Evolutionary conservation across 805 yeast genomes (phyloP), one percentile per base, ranked within the genome.

Genomic region (Kodamaea laetipori): DNA sequence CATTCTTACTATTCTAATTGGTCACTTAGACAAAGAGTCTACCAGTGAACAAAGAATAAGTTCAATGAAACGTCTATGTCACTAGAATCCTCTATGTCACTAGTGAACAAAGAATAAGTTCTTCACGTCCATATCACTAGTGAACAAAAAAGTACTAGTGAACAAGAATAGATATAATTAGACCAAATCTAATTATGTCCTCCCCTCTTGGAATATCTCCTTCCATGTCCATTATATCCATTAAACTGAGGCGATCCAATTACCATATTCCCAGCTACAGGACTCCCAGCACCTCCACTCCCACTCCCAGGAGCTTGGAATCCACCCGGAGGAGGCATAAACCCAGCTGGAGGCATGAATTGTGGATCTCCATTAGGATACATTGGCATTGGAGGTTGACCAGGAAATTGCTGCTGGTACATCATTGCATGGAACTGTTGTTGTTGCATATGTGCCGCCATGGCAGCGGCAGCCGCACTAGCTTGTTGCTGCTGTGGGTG

Each of bases 371-470:
- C 61, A 9, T 63, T 63, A 4, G 63, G 63, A 47, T 62, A 66
- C 58, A 67, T 60, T 7, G 59, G 59, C 37, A 66, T 50, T 6
- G 62, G 71, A 8, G 66, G 66, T 37, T 62, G 67, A 3, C 66
- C 62, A 11, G 58, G 63, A 31, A 58, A 52, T 45, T 58, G 65
- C 45, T 65, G 71, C 41, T 68, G 70, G 45, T 64, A 64, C 57
- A 65, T 53, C 69, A 67, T 64, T 12, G 71, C 69, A 26, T 60
- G 67, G 49, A 56, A 53, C 46, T 63, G 68, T 40, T 69, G 73
- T 42, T 64, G 45, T 30, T 46, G 70, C 47, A 59, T 61, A 32
- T 61, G 66, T 2, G 63, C 63, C 9, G 64, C 67, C 10, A 61
- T 62, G 5, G 57, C 57, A 32, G 52, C 57, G 2, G 53, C 51